Evolutionary conservation across 129 eudicot genomes (phyloP), one percentile per base, ranked within the genome.

Genomic region (Centella asiatica): DNA sequence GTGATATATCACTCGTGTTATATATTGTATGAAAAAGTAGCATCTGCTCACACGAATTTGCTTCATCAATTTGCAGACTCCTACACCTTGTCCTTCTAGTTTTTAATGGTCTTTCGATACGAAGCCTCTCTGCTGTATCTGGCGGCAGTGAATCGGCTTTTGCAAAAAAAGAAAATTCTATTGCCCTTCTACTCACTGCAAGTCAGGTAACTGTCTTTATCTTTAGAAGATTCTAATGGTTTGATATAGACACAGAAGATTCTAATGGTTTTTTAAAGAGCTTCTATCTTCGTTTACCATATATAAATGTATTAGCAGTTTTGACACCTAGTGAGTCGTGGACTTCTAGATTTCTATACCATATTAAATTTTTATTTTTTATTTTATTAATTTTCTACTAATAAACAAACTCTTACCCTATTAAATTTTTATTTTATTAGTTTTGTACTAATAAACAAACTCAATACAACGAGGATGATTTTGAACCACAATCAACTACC

Each of bases 91-190:
- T 39, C 47, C 81, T 90, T 4, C 75, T 90, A 52, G 83, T 70
- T 70, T 90, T 90, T 57, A 90, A 90, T 69, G 83, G 80, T 65
- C 62, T 79, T 60, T 65, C 76, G 18, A 77, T 79, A 46, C 72
- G 32, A 65, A 65, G 76, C 57, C 76, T 90, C 15, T 78, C 87
- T 49, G 66, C 76, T 26, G 19, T 86, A 67, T 74, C 87, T 69
- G 95, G 97, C 53, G 95, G 94, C 62, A 81, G 73, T 59, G 71
- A 77, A 63, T 90, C 97, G 28, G 57, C 76, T 33, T 90, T 83
- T 64, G 70, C 87, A 49, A 81, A 77, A 64, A 71, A 62, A 70
- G 78, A 79, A 75, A 90, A 89, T 68, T 78, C 62, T 32, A 74
- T 60, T 54, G 95, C 97, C n/a, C 85, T 90, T 45, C 72, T 81